Evolutionary conservation across 2,329 filamentous ascomycete genomes (phyloP).

Genomic region (Stachybotrys chartarum): DNA sequence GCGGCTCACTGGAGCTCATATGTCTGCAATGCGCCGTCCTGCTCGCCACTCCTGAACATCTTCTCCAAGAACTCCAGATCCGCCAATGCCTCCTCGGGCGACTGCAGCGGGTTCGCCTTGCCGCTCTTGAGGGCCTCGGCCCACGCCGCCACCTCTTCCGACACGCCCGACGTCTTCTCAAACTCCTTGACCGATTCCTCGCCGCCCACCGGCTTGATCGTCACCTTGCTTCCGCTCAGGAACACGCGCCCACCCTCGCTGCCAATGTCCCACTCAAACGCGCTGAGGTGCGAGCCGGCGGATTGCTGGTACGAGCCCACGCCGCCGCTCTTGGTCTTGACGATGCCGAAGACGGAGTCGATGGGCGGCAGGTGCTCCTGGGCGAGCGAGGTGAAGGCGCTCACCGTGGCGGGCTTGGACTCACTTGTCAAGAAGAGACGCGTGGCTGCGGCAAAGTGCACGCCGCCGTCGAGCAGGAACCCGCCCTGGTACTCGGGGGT

Average conservation of each 20-base stretch:
- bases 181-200: slow-evolving; percentile 32
- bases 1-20: slow-evolving; percentile 27
- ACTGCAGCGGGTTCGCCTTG: slow-evolving; percentile 41
- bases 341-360: slow-evolving; percentile 56
- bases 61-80: slow-evolving; percentile 54
- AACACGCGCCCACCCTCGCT: slow-evolving; percentile 51
- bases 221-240: slow-evolving; percentile 36
- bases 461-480: slow-evolving; percentile 69
- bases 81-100: slow-evolving; percentile 49
- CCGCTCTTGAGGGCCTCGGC: slow-evolving; percentile 43
- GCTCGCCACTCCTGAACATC: slow-evolving; percentile 40
- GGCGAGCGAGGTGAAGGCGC: slow-evolving; percentile 48
- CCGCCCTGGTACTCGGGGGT: slow-evolving; percentile 66
- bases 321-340: slow-evolving; percentile 45
- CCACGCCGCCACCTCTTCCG: slow-evolving; percentile 55
- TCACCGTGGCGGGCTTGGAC: slow-evolving; percentile 37
- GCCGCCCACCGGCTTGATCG: slow-evolving; percentile 25
- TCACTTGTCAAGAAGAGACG: slow-evolving; percentile 47
- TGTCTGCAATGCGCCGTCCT: slow-evolving; percentile 29
- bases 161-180: slow-evolving; percentile 45
- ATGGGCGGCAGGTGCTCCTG: slow-evolving; percentile 54
- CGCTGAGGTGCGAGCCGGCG: slow-evolving; percentile 46
- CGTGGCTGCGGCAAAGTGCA: slow-evolving; percentile 62
- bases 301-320: slow-evolving; percentile 51
- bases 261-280: slow-evolving; percentile 48